These are phyloP conservation scores for Melocanna baccifera DNA, from an alignment of 176 grass and related monocot species.

Conservation along the genomic window DNA sequence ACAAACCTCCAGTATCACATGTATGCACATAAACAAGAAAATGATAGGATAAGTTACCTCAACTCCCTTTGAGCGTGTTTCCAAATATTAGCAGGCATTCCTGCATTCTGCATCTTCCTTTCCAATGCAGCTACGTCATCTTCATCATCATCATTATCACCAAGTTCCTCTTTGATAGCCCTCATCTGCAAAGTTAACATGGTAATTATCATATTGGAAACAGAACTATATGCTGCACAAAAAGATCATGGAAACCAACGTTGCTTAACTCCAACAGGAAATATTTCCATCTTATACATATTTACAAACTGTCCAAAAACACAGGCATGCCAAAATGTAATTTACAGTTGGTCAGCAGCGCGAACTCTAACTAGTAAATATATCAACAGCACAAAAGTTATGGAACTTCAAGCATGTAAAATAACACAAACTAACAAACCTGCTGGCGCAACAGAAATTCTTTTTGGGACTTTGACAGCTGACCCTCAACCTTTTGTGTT, in stretches of 20 bases:
- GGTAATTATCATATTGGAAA: constrained; percentile 1
- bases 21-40: constrained; percentile 3
- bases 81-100: constrained; percentile 97
- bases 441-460: constrained; percentile 96
- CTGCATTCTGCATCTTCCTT: constrained; percentile 97
- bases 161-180: constrained; percentile 98
- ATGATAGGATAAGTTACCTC: constrained; percentile 52
- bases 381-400: background rate
- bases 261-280: background rate
- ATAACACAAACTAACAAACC: constrained; percentile 41
- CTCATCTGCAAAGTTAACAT: constrained; percentile 65
- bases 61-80: constrained; percentile 97
- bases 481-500: constrained; percentile 98
- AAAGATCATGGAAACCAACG: background rate
- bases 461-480: constrained; percentile 93
- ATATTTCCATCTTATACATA: background rate
- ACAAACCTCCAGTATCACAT: background rate
- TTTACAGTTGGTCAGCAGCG: background rate
- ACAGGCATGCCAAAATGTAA: background rate
- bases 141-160: constrained; percentile 95
- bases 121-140: constrained; percentile 93
- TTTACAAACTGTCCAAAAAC: background rate
- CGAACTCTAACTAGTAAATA: background rate
- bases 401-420: background rate
- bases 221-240: constrained; percentile 4